These are phyloP conservation scores for Brassica rapa DNA, from an alignment of 345 rosid species.

Conservation along the genomic window DNA sequence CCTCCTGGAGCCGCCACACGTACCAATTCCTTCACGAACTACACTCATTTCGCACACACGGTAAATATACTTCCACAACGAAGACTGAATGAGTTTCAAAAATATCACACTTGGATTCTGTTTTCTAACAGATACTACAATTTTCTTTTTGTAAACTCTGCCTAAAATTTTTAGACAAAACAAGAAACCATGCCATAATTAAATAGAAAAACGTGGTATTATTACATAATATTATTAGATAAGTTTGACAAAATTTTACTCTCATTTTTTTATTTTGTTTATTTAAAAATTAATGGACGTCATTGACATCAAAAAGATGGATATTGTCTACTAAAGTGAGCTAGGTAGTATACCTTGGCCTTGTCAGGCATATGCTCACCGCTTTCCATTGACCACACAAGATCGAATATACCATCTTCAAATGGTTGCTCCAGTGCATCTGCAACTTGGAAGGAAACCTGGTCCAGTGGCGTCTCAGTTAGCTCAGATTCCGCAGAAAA, in stretches of 20 bases:
- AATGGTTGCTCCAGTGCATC: conserved; percentile 92
- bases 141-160: background rate
- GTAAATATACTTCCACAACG: background rate
- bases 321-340: background rate
- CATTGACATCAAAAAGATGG: background rate
- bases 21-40: conserved; percentile 77
- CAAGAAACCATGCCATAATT: no score
- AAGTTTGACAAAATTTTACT: background rate
- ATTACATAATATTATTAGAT: background rate
- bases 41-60: conserved; percentile 25
- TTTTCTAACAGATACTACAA: background rate
- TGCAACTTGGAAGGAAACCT: conserved; percentile 84
- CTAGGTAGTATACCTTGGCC: conserved; percentile 49
- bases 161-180: no score
- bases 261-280: background rate
- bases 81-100: background rate
- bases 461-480: conserved; percentile 16
- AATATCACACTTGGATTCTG: background rate
- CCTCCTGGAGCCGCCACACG: conserved; percentile 90
- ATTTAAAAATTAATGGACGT: background rate
- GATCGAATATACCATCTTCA: conserved; percentile 73
- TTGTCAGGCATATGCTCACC: conserved; percentile 98
- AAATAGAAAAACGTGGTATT: background rate
- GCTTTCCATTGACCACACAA: conserved; percentile 98
- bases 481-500: background rate